Conservation (phyloP, 129 eudicot genomes). For the Pulicaria dysenterica region DNA sequence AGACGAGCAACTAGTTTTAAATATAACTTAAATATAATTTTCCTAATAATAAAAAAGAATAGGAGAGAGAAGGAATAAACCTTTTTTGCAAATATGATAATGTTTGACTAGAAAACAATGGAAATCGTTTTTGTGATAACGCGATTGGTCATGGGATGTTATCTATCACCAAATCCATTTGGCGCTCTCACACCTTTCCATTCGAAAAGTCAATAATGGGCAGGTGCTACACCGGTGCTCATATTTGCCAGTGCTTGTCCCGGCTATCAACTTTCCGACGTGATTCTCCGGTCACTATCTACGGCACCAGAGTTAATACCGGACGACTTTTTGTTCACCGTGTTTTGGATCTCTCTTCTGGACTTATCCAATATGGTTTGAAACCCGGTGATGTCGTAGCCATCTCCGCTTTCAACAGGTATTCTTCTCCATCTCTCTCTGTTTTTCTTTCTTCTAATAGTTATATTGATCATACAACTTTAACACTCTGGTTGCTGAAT, state of each 20-base stretch:
- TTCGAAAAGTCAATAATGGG: conserved; percentile 34
- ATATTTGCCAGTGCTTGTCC: conserved; percentile 87
- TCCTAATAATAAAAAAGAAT: no score
- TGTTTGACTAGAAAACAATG: neutral
- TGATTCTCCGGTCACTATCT: conserved; percentile 49
- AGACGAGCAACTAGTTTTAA: no score
- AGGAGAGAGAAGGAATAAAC: no score
- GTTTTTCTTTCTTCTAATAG: neutral
- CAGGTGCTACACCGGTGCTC: conserved; percentile 46
- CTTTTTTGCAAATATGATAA: neutral
- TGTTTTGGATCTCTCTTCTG: conserved; percentile 58
- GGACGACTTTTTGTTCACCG: conserved; percentile 64
- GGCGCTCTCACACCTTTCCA: conserved; percentile 36
- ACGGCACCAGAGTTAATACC: conserved; percentile 50
- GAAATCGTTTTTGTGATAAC: neutral
- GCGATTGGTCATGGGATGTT: neutral
- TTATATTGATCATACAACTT: neutral
- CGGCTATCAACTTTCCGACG: conserved; percentile 60
- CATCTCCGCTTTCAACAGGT: conserved; percentile 82
- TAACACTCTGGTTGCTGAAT: neutral
- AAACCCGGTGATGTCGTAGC: conserved; percentile 70
- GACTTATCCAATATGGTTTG: conserved; percentile 58
- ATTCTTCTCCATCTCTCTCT: neutral
- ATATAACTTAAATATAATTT: no score
- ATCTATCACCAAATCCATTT: conserved; percentile 22